phyloP scores from a whole-genome alignment of 768 basidiomycete genomes.

The Lyophyllum semitale region DNA sequence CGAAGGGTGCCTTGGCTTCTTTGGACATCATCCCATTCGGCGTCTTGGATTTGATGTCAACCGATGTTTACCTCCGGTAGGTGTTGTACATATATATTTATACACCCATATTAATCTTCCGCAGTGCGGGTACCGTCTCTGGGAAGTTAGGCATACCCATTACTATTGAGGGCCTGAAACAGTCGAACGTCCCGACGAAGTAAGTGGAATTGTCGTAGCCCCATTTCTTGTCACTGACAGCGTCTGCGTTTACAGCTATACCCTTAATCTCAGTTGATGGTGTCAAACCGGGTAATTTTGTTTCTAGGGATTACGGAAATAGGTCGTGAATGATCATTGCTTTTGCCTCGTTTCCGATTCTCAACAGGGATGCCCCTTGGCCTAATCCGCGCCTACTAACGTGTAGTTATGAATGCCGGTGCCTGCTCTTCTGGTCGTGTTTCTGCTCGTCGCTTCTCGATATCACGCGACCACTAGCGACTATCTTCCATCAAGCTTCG shows the following conservation, averaged over 20 bases:
- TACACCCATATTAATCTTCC: too few species aligned
- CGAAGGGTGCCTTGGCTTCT: slow-evolving; percentile 49
- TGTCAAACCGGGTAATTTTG: neutral
- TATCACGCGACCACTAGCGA: too few species aligned
- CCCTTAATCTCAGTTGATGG: neutral
- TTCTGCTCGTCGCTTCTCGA: too few species aligned
- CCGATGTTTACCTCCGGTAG: slow-evolving; percentile 40
- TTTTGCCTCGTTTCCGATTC: neutral
- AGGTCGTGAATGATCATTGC: neutral
- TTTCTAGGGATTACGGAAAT: neutral
- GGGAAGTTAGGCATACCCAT: slow-evolving; percentile 37
- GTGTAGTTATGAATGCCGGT: too few species aligned
- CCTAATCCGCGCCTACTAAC: too few species aligned
- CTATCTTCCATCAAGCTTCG: too few species aligned
- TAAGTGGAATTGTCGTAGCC: slow-evolving; percentile 19
- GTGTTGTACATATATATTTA: too few species aligned
- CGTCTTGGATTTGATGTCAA: slow-evolving; percentile 49
- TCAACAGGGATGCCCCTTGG: too few species aligned
- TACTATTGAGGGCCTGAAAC: slow-evolving; percentile 34
- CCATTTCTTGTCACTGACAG: neutral
- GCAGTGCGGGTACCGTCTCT: slow-evolving; percentile 30
- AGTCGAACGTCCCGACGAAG: slow-evolving; percentile 36
- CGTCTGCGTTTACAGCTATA: neutral
- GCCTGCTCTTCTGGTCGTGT: too few species aligned
- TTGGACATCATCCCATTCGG: slow-evolving; percentile 57